Conservation (phyloP, 2,329 filamentous ascomycete genomes). For the Fusarium chuoi region DNA sequence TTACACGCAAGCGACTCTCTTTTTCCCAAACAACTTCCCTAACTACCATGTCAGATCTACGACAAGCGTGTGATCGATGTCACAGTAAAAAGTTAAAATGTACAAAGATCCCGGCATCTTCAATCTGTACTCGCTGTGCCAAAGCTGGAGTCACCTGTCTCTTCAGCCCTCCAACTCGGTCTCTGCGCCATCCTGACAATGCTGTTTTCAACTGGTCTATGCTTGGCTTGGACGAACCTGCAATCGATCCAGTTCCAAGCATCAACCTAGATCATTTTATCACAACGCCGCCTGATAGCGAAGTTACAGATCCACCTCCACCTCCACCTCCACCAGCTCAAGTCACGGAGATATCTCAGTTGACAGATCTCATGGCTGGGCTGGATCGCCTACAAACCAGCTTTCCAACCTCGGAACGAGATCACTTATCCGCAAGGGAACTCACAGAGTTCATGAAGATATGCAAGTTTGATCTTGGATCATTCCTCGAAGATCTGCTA, state of each 20-base stretch:
- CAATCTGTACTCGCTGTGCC: constrained; percentile 54
- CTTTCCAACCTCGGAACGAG: constrained; percentile 7
- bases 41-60: constrained; percentile 38
- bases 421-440: constrained; percentile 40
- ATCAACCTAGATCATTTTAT: neutral
- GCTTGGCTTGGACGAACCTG: constrained; percentile 19
- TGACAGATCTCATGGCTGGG: constrained; percentile 36
- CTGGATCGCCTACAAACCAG: constrained; percentile 38
- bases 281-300: constrained; percentile 17
- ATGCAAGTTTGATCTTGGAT: constrained; percentile 41
- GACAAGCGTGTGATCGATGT: constrained; percentile 56
- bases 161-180: constrained; percentile 54
- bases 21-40: neutral
- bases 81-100: constrained; percentile 60
- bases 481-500: constrained; percentile 50
- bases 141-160: constrained; percentile 54
- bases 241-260: neutral
- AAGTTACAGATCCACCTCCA: neutral
- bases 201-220: constrained; percentile 38
- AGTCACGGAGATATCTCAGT: constrained; percentile 17
- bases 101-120: constrained; percentile 51
- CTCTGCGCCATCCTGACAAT: constrained; percentile 23
- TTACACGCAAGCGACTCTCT: neutral
- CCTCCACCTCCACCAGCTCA: neutral
- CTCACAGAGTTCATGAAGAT: constrained; percentile 38